Percentiles rank a stretch among this genome's conserved stretches.
phyloP scores from a whole-genome alignment of 1,284 basidiomycete species.

The Malassezia sp. region DNA sequence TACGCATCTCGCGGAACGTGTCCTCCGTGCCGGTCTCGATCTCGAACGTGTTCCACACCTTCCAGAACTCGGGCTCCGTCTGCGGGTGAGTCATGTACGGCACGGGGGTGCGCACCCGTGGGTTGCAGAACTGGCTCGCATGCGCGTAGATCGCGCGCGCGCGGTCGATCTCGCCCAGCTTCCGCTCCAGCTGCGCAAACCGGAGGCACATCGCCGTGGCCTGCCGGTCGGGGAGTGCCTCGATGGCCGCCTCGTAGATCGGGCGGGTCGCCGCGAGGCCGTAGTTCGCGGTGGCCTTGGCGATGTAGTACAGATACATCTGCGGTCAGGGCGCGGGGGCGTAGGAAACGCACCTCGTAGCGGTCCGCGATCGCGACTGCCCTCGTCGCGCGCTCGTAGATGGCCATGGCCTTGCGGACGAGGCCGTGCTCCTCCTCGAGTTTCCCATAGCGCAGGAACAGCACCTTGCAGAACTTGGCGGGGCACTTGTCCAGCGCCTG shows the following conservation, averaged over 20 bases:
- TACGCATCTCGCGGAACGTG: slow-evolving; percentile 86
- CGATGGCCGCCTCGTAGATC: slow-evolving; percentile 93
- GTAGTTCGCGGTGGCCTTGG: slow-evolving; percentile 83
- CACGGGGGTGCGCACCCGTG: no score
- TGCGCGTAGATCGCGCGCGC: slow-evolving; percentile 93
- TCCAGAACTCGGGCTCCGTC: slow-evolving; percentile 74
- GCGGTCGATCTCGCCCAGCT: slow-evolving; percentile 95
- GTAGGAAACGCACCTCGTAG: no score
- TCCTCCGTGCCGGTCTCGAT: slow-evolving; percentile 93
- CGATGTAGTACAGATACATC: slow-evolving; percentile 96
- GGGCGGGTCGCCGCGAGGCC: slow-evolving; percentile 89
- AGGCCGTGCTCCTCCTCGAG: slow-evolving; percentile 90
- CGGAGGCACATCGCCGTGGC: slow-evolving; percentile 96
- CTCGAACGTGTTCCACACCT: slow-evolving; percentile 92
- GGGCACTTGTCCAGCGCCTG: slow-evolving; percentile 95
- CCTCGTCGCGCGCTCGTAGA: slow-evolving; percentile 82
- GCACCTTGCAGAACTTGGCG: slow-evolving; percentile 79
- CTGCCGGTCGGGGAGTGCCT: slow-evolving; percentile 78
- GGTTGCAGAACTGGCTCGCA: slow-evolving; percentile 95
- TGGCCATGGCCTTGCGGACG: slow-evolving; percentile 87
- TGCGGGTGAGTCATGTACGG: no score
- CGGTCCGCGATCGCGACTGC: slow-evolving; percentile 79
- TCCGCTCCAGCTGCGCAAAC: slow-evolving; percentile 89
- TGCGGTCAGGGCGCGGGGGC: no score
- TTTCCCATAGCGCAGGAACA: slow-evolving; percentile 89